Evolutionary conservation across 352 stramenopile genomes (phyloP).

Genomic region (Globisporangium cystogenes): DNA sequence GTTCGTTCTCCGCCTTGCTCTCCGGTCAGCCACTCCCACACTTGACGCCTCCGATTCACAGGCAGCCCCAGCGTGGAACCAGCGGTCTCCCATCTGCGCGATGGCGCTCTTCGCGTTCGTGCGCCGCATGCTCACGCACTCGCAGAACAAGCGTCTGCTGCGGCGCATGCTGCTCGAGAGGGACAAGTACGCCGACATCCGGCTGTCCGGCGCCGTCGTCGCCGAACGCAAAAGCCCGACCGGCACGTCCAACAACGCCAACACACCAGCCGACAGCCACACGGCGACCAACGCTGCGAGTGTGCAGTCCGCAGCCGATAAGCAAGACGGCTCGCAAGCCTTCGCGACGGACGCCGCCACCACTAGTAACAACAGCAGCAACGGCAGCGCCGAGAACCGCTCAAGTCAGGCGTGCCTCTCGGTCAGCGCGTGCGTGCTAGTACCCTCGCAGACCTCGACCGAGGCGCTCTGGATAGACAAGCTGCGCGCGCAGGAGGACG

Average conservation of each 20-base stretch:
- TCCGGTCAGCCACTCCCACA: background rate
- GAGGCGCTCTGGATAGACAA: conserved; percentile 15
- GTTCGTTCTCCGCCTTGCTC: background rate
- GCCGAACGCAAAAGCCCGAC: conserved; percentile 3
- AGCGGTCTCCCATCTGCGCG: background rate
- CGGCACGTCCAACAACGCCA: background rate
- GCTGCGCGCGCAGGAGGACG: conserved; percentile 11
- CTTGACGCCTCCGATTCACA: background rate
- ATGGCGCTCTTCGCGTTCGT: conserved; percentile 14
- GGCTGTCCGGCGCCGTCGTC: conserved; percentile 5
- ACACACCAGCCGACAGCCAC: background rate
- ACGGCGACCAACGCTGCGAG: too few relatives aligned
- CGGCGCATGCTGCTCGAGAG: conserved; percentile 12
- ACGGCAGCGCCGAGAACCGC: background rate
- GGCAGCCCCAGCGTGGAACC: background rate
- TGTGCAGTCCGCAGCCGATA: too few relatives aligned
- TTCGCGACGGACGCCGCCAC: background rate
- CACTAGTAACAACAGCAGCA: background rate
- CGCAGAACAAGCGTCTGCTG: conserved; percentile 13
- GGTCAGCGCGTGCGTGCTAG: conserved; percentile 12
- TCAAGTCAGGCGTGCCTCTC: conserved; percentile 7
- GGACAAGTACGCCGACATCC: conserved; percentile 14
- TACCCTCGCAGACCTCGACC: conserved; percentile 5
- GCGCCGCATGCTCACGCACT: conserved; percentile 11
- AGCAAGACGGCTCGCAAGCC: background rate